phyloP scores from a whole-genome alignment of 2,329 filamentous ascomycete genomes.

The Neurospora crassa region DNA sequence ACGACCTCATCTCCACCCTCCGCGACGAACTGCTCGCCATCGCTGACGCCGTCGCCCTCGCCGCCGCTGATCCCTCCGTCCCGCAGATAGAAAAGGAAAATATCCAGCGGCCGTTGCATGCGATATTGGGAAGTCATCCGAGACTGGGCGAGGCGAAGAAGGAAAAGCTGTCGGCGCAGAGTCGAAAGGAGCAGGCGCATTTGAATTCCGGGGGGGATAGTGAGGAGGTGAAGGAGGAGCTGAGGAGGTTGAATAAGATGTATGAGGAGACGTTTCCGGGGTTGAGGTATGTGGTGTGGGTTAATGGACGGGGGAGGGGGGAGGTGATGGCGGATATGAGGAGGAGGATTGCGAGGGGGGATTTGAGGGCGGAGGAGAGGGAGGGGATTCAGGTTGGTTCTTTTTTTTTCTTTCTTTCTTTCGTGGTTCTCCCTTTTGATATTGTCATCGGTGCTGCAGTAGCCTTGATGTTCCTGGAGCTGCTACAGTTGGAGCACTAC shows the following conservation, averaged over 20 bases:
- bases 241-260: constrained; percentile 59
- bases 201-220: constrained; percentile 34
- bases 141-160: constrained; percentile 73
- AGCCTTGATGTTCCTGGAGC: too few relatives aligned
- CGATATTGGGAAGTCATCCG: constrained; percentile 73
- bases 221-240: constrained; percentile 43
- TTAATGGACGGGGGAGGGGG: constrained; percentile 66
- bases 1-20: constrained; percentile 57
- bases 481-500: too few relatives aligned
- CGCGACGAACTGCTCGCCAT: constrained; percentile 53
- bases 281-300: constrained; percentile 82
- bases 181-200: constrained; percentile 71
- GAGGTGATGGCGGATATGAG: constrained; percentile 79
- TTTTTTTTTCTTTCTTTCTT: too few relatives aligned
- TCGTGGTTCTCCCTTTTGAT: background rate
- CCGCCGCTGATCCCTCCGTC: constrained; percentile 6
- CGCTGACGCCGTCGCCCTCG: constrained; percentile 28
- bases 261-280: constrained; percentile 79
- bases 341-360: constrained; percentile 56
- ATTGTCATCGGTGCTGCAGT: too few relatives aligned
- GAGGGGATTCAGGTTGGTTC: constrained; percentile 49
- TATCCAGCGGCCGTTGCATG: constrained; percentile 42
- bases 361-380: constrained; percentile 56
- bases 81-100: constrained; percentile 30
- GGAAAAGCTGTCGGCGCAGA: constrained; percentile 60